These are phyloP conservation scores for Phaeosphaeriaceae sp. DNA, from an alignment of 2,329 filamentous ascomycete genomes.

Conservation along the genomic window DNA sequence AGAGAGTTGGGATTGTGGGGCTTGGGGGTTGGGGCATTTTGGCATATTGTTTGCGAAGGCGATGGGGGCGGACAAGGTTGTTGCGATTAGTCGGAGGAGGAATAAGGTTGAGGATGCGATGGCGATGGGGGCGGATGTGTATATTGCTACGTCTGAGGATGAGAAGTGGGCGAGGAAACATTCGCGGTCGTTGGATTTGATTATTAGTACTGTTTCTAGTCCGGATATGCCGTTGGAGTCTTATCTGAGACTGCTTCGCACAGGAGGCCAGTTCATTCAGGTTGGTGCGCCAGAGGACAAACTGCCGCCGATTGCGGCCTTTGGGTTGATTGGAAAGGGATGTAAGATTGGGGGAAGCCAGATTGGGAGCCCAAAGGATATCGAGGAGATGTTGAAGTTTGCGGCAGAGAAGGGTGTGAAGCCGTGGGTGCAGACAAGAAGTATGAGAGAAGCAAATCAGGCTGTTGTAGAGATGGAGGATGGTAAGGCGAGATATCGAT, in stretches of 20 bases:
- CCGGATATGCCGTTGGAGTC: conserved; percentile 67
- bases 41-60: conserved; percentile 74
- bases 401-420: conserved; percentile 64
- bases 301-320: conserved; percentile 62
- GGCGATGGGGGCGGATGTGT: conserved; percentile 70
- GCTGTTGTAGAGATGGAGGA: conserved; percentile 63
- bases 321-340: conserved; percentile 64
- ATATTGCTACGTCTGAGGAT: conserved; percentile 55
- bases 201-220: conserved; percentile 64
- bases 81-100: conserved; percentile 67
- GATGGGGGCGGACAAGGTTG: conserved; percentile 70
- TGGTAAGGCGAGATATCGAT: conserved; percentile 59
- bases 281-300: conserved; percentile 70
- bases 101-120: conserved; percentile 66
- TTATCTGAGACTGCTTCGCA: conserved; percentile 67
- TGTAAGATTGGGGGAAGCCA: conserved; percentile 53
- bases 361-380: conserved; percentile 63
- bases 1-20: conserved; percentile 73
- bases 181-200: conserved; percentile 64
- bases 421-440: conserved; percentile 67
- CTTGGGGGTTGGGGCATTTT: conserved; percentile 78
- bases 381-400: conserved; percentile 66
- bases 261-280: conserved; percentile 69
- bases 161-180: conserved; percentile 65
- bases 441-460: conserved; percentile 62